A percentile compares a stretch with the other conserved stretches of the same genome.
phyloP scores from a whole-genome alignment of 225 moss, liverwort and hornwort species.

The Pseudisothecium myosuroides region DNA sequence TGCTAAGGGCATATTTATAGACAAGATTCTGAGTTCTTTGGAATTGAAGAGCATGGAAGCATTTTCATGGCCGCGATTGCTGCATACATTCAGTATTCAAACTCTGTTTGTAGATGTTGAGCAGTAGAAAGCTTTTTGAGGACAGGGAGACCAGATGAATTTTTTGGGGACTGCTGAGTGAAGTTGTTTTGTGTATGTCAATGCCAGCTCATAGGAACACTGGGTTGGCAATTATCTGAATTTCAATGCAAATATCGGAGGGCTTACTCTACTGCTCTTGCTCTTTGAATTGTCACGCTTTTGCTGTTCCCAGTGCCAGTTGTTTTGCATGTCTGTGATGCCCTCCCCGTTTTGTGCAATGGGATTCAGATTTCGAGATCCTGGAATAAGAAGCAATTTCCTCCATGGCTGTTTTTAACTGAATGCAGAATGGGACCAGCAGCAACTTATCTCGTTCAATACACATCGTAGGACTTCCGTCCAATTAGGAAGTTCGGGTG shows the following conservation, averaged over 20 bases:
- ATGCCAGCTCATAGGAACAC: too few relatives aligned
- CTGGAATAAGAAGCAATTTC: not conserved
- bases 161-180: not conserved
- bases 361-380: not conserved
- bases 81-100: not conserved
- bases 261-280: not conserved
- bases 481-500: not conserved
- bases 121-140: not conserved
- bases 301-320: not conserved
- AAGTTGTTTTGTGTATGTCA: not conserved
- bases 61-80: too few relatives aligned
- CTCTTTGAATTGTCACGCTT: too few relatives aligned
- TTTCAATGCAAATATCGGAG: not conserved
- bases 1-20: not conserved
- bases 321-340: not conserved
- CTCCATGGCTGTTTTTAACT: not conserved
- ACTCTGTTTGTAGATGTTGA: not conserved
- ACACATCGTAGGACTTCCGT: not conserved
- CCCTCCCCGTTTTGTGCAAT: not conserved
- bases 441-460: not conserved
- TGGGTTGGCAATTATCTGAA: not conserved
- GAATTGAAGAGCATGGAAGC: too few relatives aligned
- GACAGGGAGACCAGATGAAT: not conserved
- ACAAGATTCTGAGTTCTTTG: too few relatives aligned
- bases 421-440: not conserved